Conservation (phyloP, 83 land plant genomes). For the Thuja plicata region DNA sequence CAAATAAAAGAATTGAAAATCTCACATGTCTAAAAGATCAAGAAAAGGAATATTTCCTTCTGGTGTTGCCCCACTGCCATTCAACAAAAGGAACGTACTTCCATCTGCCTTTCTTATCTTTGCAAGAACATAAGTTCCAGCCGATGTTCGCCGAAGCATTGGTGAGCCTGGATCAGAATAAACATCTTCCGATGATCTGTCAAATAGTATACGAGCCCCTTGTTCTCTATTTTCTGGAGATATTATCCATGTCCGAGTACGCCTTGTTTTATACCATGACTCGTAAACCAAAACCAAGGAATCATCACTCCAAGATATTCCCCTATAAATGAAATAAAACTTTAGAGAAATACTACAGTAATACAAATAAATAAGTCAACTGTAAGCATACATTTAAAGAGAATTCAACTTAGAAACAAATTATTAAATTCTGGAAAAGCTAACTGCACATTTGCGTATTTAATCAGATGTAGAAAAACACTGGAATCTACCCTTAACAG, state of each 20-base stretch:
- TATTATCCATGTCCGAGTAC: constrained; percentile 83
- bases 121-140: constrained; percentile 94
- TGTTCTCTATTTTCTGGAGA: constrained; percentile 70
- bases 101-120: constrained; percentile 71
- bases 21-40: constrained; percentile 93
- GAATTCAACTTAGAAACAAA: background rate
- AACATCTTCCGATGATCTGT: constrained; percentile 95
- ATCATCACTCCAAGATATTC: constrained; percentile 89
- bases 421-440: background rate
- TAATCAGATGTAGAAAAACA: background rate
- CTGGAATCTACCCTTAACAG: background rate
- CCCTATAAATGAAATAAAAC: constrained; percentile 43
- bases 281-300: constrained; percentile 87
- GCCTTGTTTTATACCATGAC: constrained; percentile 96
- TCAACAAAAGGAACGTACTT: constrained; percentile 61
- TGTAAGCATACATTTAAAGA: background rate
- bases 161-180: constrained; percentile 99
- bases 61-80: constrained; percentile 95
- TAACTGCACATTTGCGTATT: background rate
- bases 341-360: background rate
- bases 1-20: background rate
- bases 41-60: constrained; percentile 92
- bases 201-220: constrained; percentile 71
- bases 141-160: constrained; percentile 80
- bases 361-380: background rate